These are phyloP conservation scores for sweet orange (Citrus sinensis) DNA, from an alignment of 345 rosid genomes.

Conservation along the genomic window DNA sequence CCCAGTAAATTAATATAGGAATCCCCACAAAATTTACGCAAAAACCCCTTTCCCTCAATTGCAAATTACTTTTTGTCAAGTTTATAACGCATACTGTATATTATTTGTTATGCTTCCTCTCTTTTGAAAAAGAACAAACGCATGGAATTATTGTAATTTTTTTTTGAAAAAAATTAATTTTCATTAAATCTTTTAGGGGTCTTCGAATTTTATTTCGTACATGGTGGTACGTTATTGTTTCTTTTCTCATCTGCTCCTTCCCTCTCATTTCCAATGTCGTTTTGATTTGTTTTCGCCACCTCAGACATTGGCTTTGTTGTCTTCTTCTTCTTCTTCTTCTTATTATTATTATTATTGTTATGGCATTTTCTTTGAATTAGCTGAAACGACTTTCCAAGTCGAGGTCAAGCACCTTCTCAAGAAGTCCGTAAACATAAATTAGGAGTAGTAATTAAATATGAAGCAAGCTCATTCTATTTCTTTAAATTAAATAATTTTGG, in stretches of 20 bases:
- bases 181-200: neutral
- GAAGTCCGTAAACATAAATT: neutral
- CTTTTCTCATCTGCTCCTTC: neutral
- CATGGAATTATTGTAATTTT: neutral
- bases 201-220: neutral
- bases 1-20: neutral
- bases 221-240: neutral
- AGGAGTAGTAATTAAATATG: neutral
- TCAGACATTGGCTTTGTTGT: neutral
- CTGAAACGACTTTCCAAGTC: neutral
- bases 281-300: neutral
- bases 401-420: neutral
- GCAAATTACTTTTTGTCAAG: neutral
- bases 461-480: neutral
- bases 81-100: neutral
- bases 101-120: neutral
- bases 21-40: neutral
- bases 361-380: neutral
- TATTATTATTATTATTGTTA: neutral
- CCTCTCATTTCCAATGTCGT: slow-evolving; percentile 4
- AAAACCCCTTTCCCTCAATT: neutral
- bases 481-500: too few relatives aligned
- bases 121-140: neutral
- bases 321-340: neutral
- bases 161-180: neutral